A percentile compares a stretch with the other conserved stretches of the same genome.
These are phyloP conservation scores for Neoboletus magnificus DNA, from an alignment of 768 basidiomycete species.

Conservation along the genomic window DNA sequence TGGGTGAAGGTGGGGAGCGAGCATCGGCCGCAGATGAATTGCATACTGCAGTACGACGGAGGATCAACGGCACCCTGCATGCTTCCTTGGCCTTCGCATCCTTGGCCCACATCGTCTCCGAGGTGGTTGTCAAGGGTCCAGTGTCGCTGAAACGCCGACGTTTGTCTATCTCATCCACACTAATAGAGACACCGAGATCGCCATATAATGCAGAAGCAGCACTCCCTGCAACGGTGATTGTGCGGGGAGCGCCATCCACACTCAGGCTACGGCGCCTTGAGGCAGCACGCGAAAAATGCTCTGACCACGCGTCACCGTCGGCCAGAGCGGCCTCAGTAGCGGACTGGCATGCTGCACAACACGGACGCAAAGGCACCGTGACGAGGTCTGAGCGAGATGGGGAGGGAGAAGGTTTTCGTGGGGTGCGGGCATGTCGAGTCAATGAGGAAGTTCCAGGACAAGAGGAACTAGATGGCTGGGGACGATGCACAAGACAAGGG, in stretches of 20 bases:
- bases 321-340: conserved; percentile 55
- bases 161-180: conserved; percentile 65
- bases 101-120: background rate
- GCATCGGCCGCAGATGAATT: background rate
- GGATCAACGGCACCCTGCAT: background rate
- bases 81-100: background rate
- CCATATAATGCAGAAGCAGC: conserved; percentile 25
- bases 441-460: background rate
- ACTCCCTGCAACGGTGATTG: conserved; percentile 30
- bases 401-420: conserved; percentile 25
- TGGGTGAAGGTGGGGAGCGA: conserved; percentile 12
- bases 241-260: conserved; percentile 30
- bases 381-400: conserved; percentile 39
- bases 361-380: conserved; percentile 69
- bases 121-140: background rate
- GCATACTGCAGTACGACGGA: background rate
- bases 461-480: conserved; percentile 20
- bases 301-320: conserved; percentile 58
- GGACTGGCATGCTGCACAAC: conserved; percentile 61
- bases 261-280: conserved; percentile 53
- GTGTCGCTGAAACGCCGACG: conserved; percentile 46
- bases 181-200: conserved; percentile 36
- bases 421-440: conserved; percentile 13
- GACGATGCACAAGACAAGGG: conserved; percentile 55
- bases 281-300: conserved; percentile 62